Base-by-base conservation (phyloP, 2,329 filamentous ascomycete species). In the Colletotrichum orbiculare region DNA sequence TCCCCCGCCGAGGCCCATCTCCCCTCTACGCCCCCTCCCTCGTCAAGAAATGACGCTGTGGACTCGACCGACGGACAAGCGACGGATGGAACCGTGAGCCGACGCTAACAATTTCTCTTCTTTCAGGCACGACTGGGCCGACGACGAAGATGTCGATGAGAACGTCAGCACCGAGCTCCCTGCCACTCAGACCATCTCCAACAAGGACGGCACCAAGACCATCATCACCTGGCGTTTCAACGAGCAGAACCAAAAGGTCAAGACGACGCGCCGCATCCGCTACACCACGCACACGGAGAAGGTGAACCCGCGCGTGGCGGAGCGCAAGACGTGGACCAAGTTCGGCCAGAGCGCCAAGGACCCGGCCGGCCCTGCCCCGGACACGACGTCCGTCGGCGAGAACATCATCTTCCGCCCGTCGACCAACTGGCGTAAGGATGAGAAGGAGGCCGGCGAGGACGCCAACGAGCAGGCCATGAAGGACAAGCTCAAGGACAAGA, bases 191-290 rank as follows among this genome's bases (percentile, higher is more conserved):
- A 92, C 95, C 73, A 95, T 93, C 78, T 91, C 91, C 78, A 98
- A 99, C 89, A 97, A 97, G 83, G 96, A 99, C 80, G 96, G 96
- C 77, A 97, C 93, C 74, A 97, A 97, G 83, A 99, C 96, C 50
- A 91, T 96, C 73, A 90, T 97, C 75, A 92, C 92, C 69, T 97
- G 93, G 84, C 88, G 89, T 74, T 89, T 93, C 83, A 95, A 97
- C 83, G 96, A 99, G 71, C 88, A 95, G 69, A 92, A 92, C 80
- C 94, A 96, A 80, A 97, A 97, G 81, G 92, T 98, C 76, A 98
- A 98, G 87, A 96, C 94, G 69, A 98, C 94, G 67, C 94, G 96
- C 78, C 93, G 94, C 73, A 95, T 98, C 83, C 93, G 94, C 77
- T 93, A 93, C 75, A 96, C 92, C 68, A 90, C 94, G 71, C 89